Evolutionary conservation across 441 rosid species (phyloP).

Genomic region (Pelargonium myrrhifolium): DNA sequence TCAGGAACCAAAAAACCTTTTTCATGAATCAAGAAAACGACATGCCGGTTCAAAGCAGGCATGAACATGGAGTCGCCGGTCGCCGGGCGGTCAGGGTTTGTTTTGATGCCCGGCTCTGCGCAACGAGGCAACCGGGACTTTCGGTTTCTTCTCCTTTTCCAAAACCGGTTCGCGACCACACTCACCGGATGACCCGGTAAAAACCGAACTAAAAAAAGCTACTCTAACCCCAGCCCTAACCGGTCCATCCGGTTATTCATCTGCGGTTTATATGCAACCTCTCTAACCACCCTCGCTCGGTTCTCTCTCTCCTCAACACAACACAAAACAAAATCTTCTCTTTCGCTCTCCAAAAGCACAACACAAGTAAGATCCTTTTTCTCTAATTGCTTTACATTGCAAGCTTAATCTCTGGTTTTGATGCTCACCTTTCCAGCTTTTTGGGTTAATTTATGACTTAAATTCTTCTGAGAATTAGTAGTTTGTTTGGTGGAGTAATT

Average conservation of each 20-base stretch:
- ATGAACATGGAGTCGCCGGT: constrained; percentile 9
- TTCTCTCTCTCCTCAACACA: constrained; percentile 6
- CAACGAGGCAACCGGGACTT: constrained; percentile 20
- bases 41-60: constrained; percentile 22
- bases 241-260: constrained; percentile 38
- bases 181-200: constrained; percentile 29
- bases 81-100: constrained; percentile 16
- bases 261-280: constrained; percentile 21
- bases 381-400: neutral
- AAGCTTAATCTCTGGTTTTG: neutral
- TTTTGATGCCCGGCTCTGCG: constrained; percentile 19
- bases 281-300: constrained; percentile 10
- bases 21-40: constrained; percentile 16
- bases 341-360: neutral
- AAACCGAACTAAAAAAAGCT: constrained; percentile 10
- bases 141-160: constrained; percentile 19
- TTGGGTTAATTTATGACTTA: neutral
- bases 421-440: neutral
- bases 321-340: neutral
- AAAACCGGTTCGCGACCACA: constrained; percentile 27
- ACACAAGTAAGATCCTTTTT: constrained; percentile 25
- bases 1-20: neutral
- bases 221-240: constrained; percentile 31
- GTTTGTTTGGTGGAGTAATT: neutral
- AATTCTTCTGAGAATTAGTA: neutral